phyloP scores from a whole-genome alignment of 768 basidiomycete genomes.

The Vararia minispora region DNA sequence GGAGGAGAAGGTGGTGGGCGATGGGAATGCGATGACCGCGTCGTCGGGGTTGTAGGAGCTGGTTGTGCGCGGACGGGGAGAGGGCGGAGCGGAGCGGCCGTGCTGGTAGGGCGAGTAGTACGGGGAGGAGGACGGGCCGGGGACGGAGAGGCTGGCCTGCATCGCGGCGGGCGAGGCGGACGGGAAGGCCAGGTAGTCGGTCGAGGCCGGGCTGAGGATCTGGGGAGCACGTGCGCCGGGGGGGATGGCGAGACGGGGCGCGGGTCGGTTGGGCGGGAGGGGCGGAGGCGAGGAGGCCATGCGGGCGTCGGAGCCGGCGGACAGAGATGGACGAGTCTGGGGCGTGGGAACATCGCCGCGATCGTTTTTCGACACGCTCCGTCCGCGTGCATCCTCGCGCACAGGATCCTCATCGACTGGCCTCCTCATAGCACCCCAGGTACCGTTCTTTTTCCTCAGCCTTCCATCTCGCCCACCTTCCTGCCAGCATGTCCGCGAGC shows the following conservation, averaged over 20 bases:
- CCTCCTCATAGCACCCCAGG: too few relatives aligned
- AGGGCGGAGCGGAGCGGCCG: conserved; percentile 1
- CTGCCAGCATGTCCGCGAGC: too few relatives aligned
- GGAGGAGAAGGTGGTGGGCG: conserved; percentile 24
- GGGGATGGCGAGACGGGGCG: conserved; percentile 3
- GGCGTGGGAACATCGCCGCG: too few relatives aligned
- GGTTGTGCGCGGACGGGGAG: conserved; percentile 10
- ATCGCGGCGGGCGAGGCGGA: conserved; percentile 1
- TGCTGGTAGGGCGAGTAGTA: neutral
- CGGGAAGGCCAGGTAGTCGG: neutral
- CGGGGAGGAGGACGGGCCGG: neutral
- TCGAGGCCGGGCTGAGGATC: neutral
- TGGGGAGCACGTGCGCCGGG: neutral
- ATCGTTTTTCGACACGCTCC: too few relatives aligned
- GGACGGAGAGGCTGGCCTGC: neutral
- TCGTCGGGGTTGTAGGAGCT: conserved; percentile 14
- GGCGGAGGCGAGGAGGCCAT: too few relatives aligned
- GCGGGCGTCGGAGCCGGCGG: too few relatives aligned
- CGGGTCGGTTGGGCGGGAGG: too few relatives aligned
- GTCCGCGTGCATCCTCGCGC: too few relatives aligned
- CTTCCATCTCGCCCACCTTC: too few relatives aligned
- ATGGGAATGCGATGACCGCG: conserved; percentile 30
- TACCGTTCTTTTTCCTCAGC: too few relatives aligned
- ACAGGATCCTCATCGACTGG: too few relatives aligned
- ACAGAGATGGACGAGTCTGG: too few relatives aligned